Evolutionary conservation across 169 alveolate genomes (phyloP), one percentile per base, ranked within the genome.

Genomic region (Plasmodium inui): DNA sequence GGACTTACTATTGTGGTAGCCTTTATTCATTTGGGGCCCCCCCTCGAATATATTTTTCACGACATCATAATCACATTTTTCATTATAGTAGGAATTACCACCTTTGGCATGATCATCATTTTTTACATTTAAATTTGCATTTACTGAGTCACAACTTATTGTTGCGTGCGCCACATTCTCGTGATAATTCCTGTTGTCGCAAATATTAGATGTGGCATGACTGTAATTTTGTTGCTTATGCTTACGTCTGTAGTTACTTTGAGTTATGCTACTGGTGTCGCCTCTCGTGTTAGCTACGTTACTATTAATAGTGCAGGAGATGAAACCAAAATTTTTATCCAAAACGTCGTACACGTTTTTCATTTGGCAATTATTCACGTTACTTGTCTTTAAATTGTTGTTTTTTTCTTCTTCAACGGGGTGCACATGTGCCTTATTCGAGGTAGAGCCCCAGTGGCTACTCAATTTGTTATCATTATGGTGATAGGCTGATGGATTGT

Each of bases 111-210:
- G 53, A 81, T 81, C 74, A 81, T 81, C 26, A 53, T 17, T 41
- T 19, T 26, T 37, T 81, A 55, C 76, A 50, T 81, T 50, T 81
- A 50, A n/a, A 83, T 61, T 61, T 37, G 39, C 28, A 83, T 50
- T 41, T 26, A 61, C 73, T 32, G 17, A 67, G 50, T 83, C 73
- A 41, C 55, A 39, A 1, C n/a, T 32, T 32, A 37, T 83, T n/a
- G 37, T 19, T 83, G 22, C 41, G 28, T 83, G 14, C 37, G 30
- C 3, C 9, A 37, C 5, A 4, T 39, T 4, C 4, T 32, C 30
- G 82, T 10, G 53, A 57, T 22, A 17, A 70, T 50, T 83, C 10
- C 22, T 19, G 14, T 22, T 83, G 67, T 83, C 9, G 32, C 46
- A 57, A 34, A 37, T n/a, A 22, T 34, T 83, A 6, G 70, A 30